Base-by-base conservation (phyloP, 768 basidiomycete species). In the Thelephora aurantiotincta region DNA sequence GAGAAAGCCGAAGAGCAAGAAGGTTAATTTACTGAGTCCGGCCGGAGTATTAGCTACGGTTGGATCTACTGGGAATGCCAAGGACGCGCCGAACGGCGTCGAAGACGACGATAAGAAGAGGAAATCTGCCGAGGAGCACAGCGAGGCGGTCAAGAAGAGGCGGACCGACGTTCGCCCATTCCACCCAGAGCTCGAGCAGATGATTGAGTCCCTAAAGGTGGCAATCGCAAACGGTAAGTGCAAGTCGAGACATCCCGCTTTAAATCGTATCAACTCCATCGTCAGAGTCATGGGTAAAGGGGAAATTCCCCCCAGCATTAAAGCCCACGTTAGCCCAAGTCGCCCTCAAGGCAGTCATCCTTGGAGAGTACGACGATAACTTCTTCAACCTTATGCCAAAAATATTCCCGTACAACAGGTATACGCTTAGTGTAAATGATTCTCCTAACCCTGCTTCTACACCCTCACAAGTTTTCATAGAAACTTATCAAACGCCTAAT, bases 401-500 rank as follows among this genome's bases (percentile, higher is more conserved):
- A 19, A 61, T 94, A 35, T 91, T 98, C 56, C 90, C 91, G 0
- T 98, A 97, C 59, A 99, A 99, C 66, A 80, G 82, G 53, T 99
- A 87, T 60, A 94, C 89, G 0, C 91, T 97, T 81, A 84, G 74
- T 45, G 82, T 86, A 47, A 45, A 81, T 70, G 14, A 23, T 35
- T 38, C 16, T 36, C 16, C 45, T 43, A 30, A 0, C 45, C 34
- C 20, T 35, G 11, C 7, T 35, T 33, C 20, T 33, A 42, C 2
- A 16, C 26, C 30, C 23, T 46, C 30, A 48, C 23, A 42, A 19
- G 20, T 37, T 7, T 33, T 35, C 47, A 48, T 59, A 93, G 85
- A 97, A 96, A 80, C 74, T 97, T 42, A 85, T 92, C 62, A 91
- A 91, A 60, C 78, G 90, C 6, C 85, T 86, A n/a, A 76, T 92